phyloP scores from a whole-genome alignment of 257 asterid species.

The Verbena officinalis region DNA sequence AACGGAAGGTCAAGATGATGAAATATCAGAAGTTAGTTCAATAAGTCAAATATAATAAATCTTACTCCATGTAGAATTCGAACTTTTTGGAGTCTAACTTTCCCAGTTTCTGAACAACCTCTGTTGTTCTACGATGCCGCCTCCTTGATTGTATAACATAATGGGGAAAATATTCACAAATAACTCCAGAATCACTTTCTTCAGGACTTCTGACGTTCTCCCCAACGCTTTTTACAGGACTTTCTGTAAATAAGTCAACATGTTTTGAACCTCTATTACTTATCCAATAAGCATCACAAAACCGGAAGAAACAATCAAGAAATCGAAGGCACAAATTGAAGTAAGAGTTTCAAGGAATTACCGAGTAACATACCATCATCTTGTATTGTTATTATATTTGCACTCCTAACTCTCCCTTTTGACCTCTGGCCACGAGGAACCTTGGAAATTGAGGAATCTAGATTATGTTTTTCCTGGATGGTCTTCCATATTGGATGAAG shows the following conservation, averaged over 20 bases:
- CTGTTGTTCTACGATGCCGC: background rate
- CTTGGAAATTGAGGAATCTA: background rate
- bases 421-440: constrained; percentile 35
- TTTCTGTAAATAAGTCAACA: constrained; percentile 16
- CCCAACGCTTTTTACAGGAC: background rate
- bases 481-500: constrained; percentile 26
- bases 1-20: constrained; percentile 15
- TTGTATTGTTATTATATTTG: background rate
- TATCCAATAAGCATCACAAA: background rate
- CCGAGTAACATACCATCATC: constrained; percentile 26
- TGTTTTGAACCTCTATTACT: background rate
- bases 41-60: background rate
- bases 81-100: constrained; percentile 29
- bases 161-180: background rate
- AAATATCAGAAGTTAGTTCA: background rate
- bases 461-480: constrained; percentile 2
- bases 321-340: background rate
- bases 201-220: constrained; percentile 6
- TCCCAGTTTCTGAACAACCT: constrained; percentile 20
- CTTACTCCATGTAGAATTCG: constrained; percentile 41
- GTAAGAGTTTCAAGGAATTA: background rate
- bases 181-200: constrained; percentile 23
- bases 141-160: constrained; percentile 26
- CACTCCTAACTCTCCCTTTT: constrained; percentile 8
- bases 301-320: background rate